phyloP scores from a whole-genome alignment of 202 grass and related monocot species.

The Hordeum pubiflorum region DNA sequence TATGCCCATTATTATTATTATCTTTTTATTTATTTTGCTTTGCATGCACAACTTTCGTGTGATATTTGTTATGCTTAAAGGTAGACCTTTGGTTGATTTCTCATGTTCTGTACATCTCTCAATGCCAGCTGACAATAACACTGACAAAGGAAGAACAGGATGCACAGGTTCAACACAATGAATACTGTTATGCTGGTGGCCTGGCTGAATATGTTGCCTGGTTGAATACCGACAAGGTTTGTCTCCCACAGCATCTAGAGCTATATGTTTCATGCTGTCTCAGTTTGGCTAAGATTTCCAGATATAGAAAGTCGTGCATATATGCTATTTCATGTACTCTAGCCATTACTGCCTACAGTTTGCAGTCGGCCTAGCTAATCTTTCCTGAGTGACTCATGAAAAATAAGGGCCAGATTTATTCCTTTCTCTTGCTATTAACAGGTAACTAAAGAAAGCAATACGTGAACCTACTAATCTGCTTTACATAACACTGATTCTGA shows the following conservation, averaged over 20 bases:
- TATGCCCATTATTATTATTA: conserved; percentile 1
- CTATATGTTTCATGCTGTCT: conserved; percentile 9
- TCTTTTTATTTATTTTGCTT: not conserved
- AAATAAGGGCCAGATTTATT: not conserved
- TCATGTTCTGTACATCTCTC: conserved; percentile 30
- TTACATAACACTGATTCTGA: not conserved
- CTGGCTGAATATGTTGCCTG: conserved; percentile 95
- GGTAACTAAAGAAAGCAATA: not conserved
- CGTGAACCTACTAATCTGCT: not conserved
- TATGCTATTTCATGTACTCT: not conserved
- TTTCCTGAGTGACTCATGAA: conserved; percentile 13
- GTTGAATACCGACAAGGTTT: conserved; percentile 97
- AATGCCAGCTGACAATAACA: conserved; percentile 77
- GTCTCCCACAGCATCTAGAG: conserved; percentile 11
- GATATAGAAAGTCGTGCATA: not conserved
- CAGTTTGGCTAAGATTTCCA: not conserved
- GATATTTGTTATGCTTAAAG: conserved; percentile 20
- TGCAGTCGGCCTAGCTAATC: not conserved
- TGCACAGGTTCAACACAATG: conserved; percentile 56
- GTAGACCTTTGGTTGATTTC: conserved; percentile 17
- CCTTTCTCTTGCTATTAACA: not conserved
- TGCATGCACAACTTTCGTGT: conserved; percentile 6
- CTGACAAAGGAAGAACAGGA: conserved; percentile 72
- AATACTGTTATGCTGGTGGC: conserved; percentile 89
- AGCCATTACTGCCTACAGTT: not conserved